phyloP scores from a whole-genome alignment of 306 rosid species.

The Hippophae tibetana region DNA sequence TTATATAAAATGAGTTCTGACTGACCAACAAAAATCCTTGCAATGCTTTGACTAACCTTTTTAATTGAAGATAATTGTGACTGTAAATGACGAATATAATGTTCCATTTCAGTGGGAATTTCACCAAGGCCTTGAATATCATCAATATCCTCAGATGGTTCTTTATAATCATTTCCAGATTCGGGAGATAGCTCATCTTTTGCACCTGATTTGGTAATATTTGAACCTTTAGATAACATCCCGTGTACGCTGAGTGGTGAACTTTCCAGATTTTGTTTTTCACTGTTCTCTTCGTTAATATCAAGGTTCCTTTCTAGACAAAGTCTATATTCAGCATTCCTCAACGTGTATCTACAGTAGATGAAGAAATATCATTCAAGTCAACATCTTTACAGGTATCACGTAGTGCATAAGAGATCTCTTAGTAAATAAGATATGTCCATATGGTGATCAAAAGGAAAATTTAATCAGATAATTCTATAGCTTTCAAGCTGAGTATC shows the following conservation, averaged over 20 bases:
- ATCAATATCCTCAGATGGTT: constrained; percentile 29
- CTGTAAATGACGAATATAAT: constrained; percentile 61
- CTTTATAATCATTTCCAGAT: constrained; percentile 27
- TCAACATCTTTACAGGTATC: constrained; percentile 6
- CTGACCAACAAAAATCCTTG: neutral
- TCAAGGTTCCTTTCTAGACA: constrained; percentile 73
- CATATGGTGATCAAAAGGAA: no score
- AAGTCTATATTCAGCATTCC: constrained; percentile 92
- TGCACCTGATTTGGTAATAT: constrained; percentile 33
- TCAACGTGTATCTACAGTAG: constrained; percentile 67
- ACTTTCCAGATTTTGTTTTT: constrained; percentile 33
- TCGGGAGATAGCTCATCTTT: constrained; percentile 38
- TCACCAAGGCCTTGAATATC: constrained; percentile 54
- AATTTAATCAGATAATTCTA: no score
- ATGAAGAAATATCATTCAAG: constrained; percentile 16
- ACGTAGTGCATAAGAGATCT: neutral
- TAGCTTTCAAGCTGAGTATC: no score
- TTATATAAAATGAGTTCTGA: neutral
- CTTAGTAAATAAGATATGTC: no score
- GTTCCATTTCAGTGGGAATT: constrained; percentile 61
- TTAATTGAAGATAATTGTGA: constrained; percentile 63
- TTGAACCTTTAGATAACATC: constrained; percentile 48
- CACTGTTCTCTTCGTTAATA: constrained; percentile 38
- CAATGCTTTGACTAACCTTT: constrained; percentile 43
- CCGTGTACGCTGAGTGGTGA: constrained; percentile 44